Conservation (phyloP, 805 yeast species). For the Debaryomyces prosopidis region DNA sequence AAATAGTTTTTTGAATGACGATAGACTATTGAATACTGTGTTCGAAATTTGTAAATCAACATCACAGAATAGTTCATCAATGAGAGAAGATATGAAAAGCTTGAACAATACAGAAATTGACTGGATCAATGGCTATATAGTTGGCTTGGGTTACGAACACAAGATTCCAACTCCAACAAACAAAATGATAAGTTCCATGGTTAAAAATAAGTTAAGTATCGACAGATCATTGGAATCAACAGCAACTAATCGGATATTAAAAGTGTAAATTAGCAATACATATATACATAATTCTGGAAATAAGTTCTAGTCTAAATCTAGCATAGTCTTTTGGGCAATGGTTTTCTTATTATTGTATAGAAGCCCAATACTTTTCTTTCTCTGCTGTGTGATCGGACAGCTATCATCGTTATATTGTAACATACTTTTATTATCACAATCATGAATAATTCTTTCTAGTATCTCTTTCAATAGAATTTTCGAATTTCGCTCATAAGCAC, state of each 20-base stretch:
- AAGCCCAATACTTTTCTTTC: conserved; percentile 20
- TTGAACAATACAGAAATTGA: conserved; percentile 72
- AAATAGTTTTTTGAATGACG: conserved; percentile 26
- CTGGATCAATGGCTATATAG: conserved; percentile 81
- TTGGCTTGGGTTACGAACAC: conserved; percentile 49
- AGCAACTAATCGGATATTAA: conserved; percentile 6
- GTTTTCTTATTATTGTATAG: conserved; percentile 25
- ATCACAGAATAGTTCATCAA: conserved; percentile 62
- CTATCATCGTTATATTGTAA: conserved; percentile 18
- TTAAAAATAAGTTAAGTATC: conserved; percentile 37
- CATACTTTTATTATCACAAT: conserved; percentile 18
- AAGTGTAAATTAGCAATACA: not conserved
- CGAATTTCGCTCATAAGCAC: conserved; percentile 31
- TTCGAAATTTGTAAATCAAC: conserved; percentile 36
- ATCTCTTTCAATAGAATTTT: conserved; percentile 31
- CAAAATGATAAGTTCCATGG: conserved; percentile 44
- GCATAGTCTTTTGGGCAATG: conserved; percentile 19
- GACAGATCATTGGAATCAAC: conserved; percentile 25
- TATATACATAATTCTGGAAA: not conserved
- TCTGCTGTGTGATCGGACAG: conserved; percentile 13
- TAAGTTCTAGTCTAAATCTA: not conserved
- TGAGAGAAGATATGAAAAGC: conserved; percentile 64
- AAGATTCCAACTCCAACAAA: conserved; percentile 49
- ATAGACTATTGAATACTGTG: conserved; percentile 34
- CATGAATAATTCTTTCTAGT: conserved; percentile 24